Evolutionary conservation across 306 rosid genomes (phyloP).

Genomic region (Pterocarpus macrocarpus): DNA sequence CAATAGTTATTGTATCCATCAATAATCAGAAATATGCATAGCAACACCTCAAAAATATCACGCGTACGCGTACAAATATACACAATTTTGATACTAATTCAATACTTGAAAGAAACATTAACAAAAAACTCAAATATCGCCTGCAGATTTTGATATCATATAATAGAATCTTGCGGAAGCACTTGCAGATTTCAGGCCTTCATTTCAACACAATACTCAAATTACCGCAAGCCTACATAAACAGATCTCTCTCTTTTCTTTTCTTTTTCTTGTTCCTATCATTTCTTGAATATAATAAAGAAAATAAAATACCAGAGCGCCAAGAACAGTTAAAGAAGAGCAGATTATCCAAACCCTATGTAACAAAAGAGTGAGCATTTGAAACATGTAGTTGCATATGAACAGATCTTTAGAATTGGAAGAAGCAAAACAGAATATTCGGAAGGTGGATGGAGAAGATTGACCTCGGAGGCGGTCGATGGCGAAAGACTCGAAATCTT

Average conservation of each 20-base stretch:
- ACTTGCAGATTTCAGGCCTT: slow-evolving; percentile 23
- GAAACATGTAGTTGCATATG: background rate
- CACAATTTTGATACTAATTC: background rate
- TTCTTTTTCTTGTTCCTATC: background rate
- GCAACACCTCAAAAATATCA: background rate
- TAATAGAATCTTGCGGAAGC: background rate
- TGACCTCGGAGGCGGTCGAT: slow-evolving; percentile 93
- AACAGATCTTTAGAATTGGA: slow-evolving; percentile 28
- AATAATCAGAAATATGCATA: slow-evolving; percentile 22
- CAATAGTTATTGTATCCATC: slow-evolving; percentile 25
- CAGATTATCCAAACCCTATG: slow-evolving; percentile 36
- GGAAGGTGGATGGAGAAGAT: background rate
- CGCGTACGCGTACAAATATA: background rate
- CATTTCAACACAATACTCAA: slow-evolving; percentile 10
- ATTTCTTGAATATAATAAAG: background rate
- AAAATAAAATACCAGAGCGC: background rate
- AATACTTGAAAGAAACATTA: background rate
- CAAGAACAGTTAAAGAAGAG: background rate
- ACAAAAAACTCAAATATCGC: background rate
- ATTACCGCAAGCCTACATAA: background rate
- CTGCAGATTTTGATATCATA: background rate
- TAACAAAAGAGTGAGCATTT: background rate
- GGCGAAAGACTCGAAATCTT: slow-evolving; percentile 91
- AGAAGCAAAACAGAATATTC: background rate
- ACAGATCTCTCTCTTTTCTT: background rate